Conservation (phyloP, 2,329 filamentous ascomycete genomes). For the Colletotrichum abscissum region DNA sequence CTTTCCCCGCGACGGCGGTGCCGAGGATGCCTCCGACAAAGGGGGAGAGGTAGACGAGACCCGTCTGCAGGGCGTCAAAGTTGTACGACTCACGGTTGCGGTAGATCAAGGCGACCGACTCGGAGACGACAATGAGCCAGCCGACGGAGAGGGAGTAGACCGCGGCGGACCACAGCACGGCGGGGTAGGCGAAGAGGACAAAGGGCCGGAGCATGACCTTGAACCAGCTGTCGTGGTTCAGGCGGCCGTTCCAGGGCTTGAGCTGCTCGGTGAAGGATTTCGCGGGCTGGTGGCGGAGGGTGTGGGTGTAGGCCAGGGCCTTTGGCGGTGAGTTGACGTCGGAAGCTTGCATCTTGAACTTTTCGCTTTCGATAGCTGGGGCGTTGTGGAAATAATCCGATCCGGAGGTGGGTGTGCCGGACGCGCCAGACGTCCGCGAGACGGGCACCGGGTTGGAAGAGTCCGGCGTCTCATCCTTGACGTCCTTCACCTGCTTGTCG, state of each 20-base stretch:
- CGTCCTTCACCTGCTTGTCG: slow-evolving; percentile 10
- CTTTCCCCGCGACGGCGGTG: slow-evolving; percentile 89
- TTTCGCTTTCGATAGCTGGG: slow-evolving; percentile 55
- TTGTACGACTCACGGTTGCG: slow-evolving; percentile 77
- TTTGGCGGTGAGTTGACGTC: slow-evolving; percentile 47
- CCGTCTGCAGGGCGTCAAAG: slow-evolving; percentile 83
- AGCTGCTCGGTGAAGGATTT: slow-evolving; percentile 81
- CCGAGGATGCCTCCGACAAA: slow-evolving; percentile 90
- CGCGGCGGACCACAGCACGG: slow-evolving; percentile 87
- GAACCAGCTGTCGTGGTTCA: slow-evolving; percentile 83
- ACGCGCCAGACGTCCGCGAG: not conserved
- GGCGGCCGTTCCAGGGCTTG: slow-evolving; percentile 80
- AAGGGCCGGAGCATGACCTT: slow-evolving; percentile 84
- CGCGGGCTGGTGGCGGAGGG: slow-evolving; percentile 73
- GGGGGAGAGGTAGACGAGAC: slow-evolving; percentile 88
- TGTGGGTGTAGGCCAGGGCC: slow-evolving; percentile 71
- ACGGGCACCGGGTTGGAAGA: not conserved
- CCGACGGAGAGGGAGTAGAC: slow-evolving; percentile 91
- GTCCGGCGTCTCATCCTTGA: not conserved
- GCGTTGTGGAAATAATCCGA: slow-evolving; percentile 41
- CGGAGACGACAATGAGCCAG: slow-evolving; percentile 95
- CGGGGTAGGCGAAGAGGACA: slow-evolving; percentile 87
- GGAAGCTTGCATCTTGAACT: slow-evolving; percentile 46
- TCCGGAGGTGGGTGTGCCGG: slow-evolving; percentile 37
- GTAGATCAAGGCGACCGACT: slow-evolving; percentile 86